Conservation (phyloP, 2,329 filamentous ascomycete genomes). For the Fusarium clavum region DNA sequence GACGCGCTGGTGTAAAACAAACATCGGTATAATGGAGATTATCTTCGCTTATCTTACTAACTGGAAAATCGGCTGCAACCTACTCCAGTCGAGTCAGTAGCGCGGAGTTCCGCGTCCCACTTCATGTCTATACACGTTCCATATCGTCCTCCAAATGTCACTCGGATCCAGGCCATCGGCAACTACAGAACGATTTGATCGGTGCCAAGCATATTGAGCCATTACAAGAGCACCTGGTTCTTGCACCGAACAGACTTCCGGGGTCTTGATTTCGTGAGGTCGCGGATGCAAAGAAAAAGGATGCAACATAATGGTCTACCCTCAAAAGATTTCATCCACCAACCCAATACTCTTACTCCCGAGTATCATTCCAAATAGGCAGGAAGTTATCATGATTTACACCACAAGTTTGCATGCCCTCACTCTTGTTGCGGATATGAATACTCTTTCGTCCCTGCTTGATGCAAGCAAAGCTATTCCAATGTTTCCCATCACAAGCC, state of each 20-base stretch:
- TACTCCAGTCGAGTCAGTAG: neutral
- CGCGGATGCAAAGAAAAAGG: neutral
- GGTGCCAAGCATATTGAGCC: neutral
- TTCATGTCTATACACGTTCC: neutral
- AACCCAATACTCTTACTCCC: neutral
- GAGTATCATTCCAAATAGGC: neutral
- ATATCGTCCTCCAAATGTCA: neutral
- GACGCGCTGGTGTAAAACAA: neutral
- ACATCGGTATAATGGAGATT: neutral
- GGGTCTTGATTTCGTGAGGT: neutral
- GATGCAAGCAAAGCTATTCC: neutral
- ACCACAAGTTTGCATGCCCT: neutral
- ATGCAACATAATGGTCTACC: neutral
- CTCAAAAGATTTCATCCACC: neutral
- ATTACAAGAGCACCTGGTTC: neutral
- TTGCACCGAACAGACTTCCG: neutral
- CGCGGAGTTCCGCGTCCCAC: neutral
- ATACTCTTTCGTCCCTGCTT: neutral
- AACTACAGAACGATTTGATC: neutral
- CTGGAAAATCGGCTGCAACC: neutral
- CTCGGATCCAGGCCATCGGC: neutral
- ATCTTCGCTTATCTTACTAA: neutral
- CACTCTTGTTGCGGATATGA: neutral
- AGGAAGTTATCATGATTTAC: neutral
- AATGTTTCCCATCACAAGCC: neutral